These are phyloP conservation scores for Venturia oleaginea DNA, from an alignment of 2,329 filamentous ascomycete genomes.

Conservation along the genomic window DNA sequence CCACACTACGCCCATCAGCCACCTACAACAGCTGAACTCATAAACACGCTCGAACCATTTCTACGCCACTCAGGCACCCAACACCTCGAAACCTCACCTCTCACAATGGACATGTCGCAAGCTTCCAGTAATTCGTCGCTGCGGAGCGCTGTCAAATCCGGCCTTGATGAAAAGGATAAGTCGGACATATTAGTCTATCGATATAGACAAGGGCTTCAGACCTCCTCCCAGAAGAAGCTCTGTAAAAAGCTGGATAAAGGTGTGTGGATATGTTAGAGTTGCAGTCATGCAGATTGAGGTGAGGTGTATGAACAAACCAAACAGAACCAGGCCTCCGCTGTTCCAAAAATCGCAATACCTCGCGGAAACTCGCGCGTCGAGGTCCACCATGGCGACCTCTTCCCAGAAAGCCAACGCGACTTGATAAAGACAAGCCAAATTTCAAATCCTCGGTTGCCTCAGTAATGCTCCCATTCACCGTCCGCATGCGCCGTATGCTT, in stretches of 20 bases:
- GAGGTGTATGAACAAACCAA: too few species aligned
- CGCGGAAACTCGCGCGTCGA: constrained; percentile 37
- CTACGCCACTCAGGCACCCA: constrained; percentile 1
- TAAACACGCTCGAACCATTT: not conserved
- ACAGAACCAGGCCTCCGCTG: constrained; percentile 30
- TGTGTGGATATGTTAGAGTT: constrained; percentile 17
- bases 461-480: constrained; percentile 35
- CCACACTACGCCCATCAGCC: not conserved
- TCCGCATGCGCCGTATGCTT: constrained; percentile 38
- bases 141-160: not conserved
- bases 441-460: constrained; percentile 39
- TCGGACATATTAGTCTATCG: constrained; percentile 38
- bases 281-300: not conserved
- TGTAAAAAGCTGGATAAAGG: constrained; percentile 30
- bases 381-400: constrained; percentile 28
- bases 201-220: constrained; percentile 35
- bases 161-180: constrained; percentile 34
- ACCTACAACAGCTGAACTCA: not conserved
- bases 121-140: constrained; percentile 8
- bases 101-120: constrained; percentile 5
- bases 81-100: not conserved
- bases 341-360: constrained; percentile 37
- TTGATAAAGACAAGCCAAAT: constrained; percentile 29
- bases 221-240: constrained; percentile 36
- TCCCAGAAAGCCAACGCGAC: constrained; percentile 30